A percentile compares a stretch with the other conserved stretches of the same genome.
Conservation (phyloP, 805 yeast species). For the Ogataea henricii region DNA sequence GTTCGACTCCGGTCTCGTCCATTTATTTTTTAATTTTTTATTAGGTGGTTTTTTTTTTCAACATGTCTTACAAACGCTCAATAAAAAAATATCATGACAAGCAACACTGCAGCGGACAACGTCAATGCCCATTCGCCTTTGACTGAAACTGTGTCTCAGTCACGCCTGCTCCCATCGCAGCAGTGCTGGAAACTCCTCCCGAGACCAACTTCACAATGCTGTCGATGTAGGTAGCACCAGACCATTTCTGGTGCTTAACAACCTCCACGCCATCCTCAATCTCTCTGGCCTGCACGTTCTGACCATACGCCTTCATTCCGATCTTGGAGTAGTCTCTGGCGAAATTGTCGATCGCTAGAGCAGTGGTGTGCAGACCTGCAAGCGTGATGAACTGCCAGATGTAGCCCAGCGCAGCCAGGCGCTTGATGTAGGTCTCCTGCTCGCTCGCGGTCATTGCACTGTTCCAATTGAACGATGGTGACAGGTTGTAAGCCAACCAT, state of each 20-base stretch:
- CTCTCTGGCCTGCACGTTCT: constrained; percentile 82
- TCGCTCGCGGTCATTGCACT: constrained; percentile 85
- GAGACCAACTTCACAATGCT: constrained; percentile 84
- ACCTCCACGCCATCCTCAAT: constrained; percentile 89
- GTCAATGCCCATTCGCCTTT: constrained; percentile 14
- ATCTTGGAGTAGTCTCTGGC: constrained; percentile 72
- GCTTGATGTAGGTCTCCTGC: constrained; percentile 85
- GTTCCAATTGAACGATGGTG: constrained; percentile 98
- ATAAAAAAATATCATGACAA: too few relatives aligned
- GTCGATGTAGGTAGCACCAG: constrained; percentile 97
- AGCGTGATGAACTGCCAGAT: constrained; percentile 97
- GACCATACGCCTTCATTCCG: constrained; percentile 97
- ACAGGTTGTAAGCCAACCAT: constrained; percentile 95
- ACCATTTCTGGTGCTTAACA: constrained; percentile 98
- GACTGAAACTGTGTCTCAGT: constrained; percentile 91
- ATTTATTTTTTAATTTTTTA: constrained; percentile 29
- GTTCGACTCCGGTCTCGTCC: constrained; percentile 82
- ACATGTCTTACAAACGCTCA: too few relatives aligned
- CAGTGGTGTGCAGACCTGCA: constrained; percentile 96
- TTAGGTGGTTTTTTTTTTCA: too few relatives aligned
- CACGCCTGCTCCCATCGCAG: constrained; percentile 98
- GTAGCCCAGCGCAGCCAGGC: constrained; percentile 86
- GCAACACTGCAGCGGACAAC: too few relatives aligned
- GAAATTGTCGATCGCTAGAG: constrained; percentile 85
- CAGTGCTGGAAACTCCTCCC: constrained; percentile 93